A percentile compares a stretch with the other conserved stretches of the same genome.
Evolutionary conservation across 2,329 filamentous ascomycete genomes (phyloP).

Genomic region (Malbranchea cinnamomea): DNA sequence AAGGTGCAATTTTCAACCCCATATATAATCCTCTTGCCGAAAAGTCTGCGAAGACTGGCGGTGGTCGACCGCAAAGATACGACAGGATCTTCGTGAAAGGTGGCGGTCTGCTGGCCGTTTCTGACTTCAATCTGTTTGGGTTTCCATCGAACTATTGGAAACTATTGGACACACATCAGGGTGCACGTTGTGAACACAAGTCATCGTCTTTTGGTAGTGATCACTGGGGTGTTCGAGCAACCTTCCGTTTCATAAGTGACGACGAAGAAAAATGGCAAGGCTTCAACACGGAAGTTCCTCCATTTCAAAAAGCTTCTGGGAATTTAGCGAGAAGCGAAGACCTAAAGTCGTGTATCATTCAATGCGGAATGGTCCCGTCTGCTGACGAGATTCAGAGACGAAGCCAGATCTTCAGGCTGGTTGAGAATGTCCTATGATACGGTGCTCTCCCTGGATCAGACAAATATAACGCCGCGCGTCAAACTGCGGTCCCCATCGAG

Average conservation of each 20-base stretch:
- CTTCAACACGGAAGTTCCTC: constrained; percentile 2
- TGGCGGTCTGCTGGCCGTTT: constrained; percentile 25
- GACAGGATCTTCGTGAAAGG: constrained; percentile 44
- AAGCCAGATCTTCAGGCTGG: constrained; percentile 6
- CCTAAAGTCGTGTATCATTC: constrained; percentile 3
- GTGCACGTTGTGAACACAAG: too few species aligned
- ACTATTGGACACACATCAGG: constrained; percentile 1
- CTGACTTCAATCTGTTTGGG: constrained; percentile 45
- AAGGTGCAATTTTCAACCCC: constrained; percentile 52
- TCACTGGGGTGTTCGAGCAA: constrained; percentile 12
- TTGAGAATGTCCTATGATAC: constrained; percentile 5
- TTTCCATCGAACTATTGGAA: constrained; percentile 17
- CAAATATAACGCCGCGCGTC: constrained; percentile 10
- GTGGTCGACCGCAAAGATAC: constrained; percentile 48
- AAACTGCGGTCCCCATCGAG: constrained; percentile 26
- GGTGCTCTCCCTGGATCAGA: constrained; percentile 11
- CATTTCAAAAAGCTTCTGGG: neutral
- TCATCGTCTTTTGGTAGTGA: constrained; percentile 20
- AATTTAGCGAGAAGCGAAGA: neutral
- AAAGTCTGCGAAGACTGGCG: constrained; percentile 31
- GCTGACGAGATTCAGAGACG: constrained; percentile 5
- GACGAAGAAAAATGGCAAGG: neutral
- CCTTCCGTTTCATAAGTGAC: constrained; percentile 3
- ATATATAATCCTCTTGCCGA: constrained; percentile 41
- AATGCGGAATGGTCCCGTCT: constrained; percentile 4